These are phyloP conservation scores for Heliamphora exappendiculata DNA, from an alignment of 148 eudicot species.

Conservation along the genomic window DNA sequence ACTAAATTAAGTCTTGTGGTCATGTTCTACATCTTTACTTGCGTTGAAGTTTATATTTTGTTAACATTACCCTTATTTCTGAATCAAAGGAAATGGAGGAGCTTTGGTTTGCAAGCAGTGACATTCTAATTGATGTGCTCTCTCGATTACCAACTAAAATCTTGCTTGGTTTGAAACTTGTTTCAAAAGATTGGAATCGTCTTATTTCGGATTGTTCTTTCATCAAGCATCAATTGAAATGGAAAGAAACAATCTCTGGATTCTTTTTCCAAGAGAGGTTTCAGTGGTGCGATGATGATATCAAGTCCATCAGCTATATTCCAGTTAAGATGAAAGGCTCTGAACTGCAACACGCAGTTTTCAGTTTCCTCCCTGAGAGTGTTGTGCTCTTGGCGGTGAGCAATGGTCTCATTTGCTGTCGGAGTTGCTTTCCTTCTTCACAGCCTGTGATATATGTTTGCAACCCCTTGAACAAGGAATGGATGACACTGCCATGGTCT, in stretches of 20 bases:
- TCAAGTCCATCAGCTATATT: slow-evolving; percentile 23
- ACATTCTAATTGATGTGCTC: slow-evolving; percentile 17
- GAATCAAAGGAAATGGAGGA: slow-evolving; percentile 7
- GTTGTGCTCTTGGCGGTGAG: slow-evolving; percentile 24
- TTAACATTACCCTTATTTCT: not conserved
- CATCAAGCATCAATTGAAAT: slow-evolving; percentile 15
- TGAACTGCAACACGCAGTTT: slow-evolving; percentile 11
- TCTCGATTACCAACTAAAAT: slow-evolving; percentile 22
- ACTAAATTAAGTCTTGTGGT: not conserved
- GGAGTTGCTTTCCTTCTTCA: slow-evolving; percentile 29
- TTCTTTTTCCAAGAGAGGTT: slow-evolving; percentile 38
- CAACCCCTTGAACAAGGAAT: slow-evolving; percentile 38
- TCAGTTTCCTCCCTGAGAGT: slow-evolving; percentile 33
- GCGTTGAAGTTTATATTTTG: not conserved
- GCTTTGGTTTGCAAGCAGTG: slow-evolving; percentile 17
- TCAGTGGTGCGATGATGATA: slow-evolving; percentile 24
- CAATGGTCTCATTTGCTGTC: slow-evolving; percentile 41
- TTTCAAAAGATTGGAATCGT: slow-evolving; percentile 26
- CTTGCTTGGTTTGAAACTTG: slow-evolving; percentile 21
- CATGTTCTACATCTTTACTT: not conserved
- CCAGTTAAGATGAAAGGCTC: slow-evolving; percentile 6
- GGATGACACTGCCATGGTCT: slow-evolving; percentile 24
- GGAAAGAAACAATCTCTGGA: slow-evolving; percentile 25
- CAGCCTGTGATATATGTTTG: slow-evolving; percentile 29
- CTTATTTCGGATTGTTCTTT: slow-evolving; percentile 31